Conservation (phyloP, 768 basidiomycete genomes). For the Suillus alpinus region DNA sequence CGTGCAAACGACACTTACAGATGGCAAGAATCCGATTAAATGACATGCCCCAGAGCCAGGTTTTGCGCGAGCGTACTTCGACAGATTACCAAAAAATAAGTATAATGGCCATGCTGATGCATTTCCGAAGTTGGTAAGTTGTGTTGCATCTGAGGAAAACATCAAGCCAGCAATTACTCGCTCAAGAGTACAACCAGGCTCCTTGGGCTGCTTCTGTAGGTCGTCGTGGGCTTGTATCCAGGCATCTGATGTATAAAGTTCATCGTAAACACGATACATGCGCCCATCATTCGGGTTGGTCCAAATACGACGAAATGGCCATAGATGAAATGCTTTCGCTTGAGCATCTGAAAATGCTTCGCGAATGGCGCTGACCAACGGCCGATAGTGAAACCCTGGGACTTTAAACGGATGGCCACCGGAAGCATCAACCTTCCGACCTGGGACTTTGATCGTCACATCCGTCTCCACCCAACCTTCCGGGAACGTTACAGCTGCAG, state of each 20-base stretch:
- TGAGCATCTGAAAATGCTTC: constrained; percentile 5
- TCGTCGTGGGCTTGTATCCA: constrained; percentile 17
- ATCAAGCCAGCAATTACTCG: constrained; percentile 14
- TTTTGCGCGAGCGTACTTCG: constrained; percentile 6
- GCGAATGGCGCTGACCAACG: constrained; percentile 12
- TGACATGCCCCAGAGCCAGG: constrained; percentile 17
- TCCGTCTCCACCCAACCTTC: constrained; percentile 15
- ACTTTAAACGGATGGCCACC: constrained; percentile 9
- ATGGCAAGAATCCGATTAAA: constrained; percentile 18
- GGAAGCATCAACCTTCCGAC: constrained; percentile 12
- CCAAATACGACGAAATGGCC: constrained; percentile 20
- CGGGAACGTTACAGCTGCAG: not conserved
- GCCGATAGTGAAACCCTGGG: constrained; percentile 13
- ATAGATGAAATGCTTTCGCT: constrained; percentile 19
- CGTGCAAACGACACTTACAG: not conserved
- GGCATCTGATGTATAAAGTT: constrained; percentile 17
- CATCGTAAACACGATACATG: constrained; percentile 13
- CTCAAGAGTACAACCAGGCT: constrained; percentile 14
- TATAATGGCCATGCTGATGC: constrained; percentile 14
- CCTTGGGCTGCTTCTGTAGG: constrained; percentile 11
- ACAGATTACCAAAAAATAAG: constrained; percentile 6
- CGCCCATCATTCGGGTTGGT: not conserved
- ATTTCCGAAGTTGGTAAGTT: constrained; percentile 19
- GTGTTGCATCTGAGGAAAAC: constrained; percentile 23
- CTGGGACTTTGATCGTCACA: constrained; percentile 29